phyloP scores from a whole-genome alignment of 768 basidiomycete species.

The Nevesoporus exiguus region DNA sequence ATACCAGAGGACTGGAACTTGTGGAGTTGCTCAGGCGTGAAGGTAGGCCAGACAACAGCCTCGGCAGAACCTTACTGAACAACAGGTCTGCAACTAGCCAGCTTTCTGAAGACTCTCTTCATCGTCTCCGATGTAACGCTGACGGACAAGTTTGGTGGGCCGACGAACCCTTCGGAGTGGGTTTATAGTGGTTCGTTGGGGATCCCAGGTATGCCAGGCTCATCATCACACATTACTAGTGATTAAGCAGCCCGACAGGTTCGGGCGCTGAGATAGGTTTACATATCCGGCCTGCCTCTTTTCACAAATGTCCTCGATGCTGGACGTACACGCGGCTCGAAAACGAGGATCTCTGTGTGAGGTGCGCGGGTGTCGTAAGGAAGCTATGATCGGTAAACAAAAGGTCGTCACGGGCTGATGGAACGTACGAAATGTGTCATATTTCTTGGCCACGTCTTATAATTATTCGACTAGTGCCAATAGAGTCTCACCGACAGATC shows the following conservation, averaged over 20 bases:
- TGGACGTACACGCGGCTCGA: constrained; percentile 69
- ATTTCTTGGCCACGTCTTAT: background rate
- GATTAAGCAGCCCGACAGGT: constrained; percentile 1
- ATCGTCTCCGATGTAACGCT: constrained; percentile 73
- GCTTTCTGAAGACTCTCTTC: constrained; percentile 68
- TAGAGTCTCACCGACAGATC: too few relatives aligned
- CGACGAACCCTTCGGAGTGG: constrained; percentile 46
- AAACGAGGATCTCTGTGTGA: constrained; percentile 54
- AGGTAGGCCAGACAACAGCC: constrained; percentile 18
- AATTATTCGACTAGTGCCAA: background rate
- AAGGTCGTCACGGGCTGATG: background rate
- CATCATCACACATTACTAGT: background rate
- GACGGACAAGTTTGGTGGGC: constrained; percentile 42
- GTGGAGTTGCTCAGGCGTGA: constrained; percentile 46
- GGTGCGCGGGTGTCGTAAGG: constrained; percentile 46
- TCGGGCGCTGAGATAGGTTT: constrained; percentile 36
- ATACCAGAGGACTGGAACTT: constrained; percentile 22
- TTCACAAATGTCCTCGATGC: constrained; percentile 84
- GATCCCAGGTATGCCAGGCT: constrained; percentile 44
- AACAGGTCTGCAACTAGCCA: constrained; percentile 39
- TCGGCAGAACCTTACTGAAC: background rate
- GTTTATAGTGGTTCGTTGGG: constrained; percentile 41
- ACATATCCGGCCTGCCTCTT: constrained; percentile 56
- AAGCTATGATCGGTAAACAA: constrained; percentile 3
- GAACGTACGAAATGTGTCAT: background rate